Percentiles rank a stretch among this genome's conserved stretches.
Conservation (phyloP, 768 basidiomycete species). For the Pholiota microspora region DNA sequence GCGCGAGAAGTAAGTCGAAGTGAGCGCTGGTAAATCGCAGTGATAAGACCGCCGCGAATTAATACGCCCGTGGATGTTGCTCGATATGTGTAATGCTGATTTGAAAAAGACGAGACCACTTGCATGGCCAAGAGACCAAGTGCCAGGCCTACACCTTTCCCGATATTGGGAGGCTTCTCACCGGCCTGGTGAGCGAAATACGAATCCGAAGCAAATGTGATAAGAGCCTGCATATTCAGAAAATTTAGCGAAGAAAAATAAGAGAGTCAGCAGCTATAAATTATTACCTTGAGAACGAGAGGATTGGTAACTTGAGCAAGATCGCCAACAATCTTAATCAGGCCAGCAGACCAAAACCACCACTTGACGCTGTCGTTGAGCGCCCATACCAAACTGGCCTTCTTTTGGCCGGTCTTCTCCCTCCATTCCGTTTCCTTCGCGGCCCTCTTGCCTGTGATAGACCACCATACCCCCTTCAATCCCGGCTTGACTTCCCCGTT, state of each 20-base stretch:
- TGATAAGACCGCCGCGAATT: conserved; percentile 82
- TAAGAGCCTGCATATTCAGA: conserved; percentile 46
- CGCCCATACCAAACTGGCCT: conserved; percentile 62
- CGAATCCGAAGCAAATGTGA: conserved; percentile 63
- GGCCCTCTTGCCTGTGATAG: conserved; percentile 47
- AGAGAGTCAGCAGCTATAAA: neutral
- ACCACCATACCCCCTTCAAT: conserved; percentile 57
- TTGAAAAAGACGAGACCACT: conserved; percentile 57
- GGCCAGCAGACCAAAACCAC: conserved; percentile 75
- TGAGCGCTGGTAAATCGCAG: conserved; percentile 79
- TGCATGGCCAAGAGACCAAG: conserved; percentile 70
- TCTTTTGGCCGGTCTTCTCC: conserved; percentile 57
- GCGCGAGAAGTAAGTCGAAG: conserved; percentile 74
- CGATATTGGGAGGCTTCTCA: conserved; percentile 34
- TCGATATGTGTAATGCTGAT: conserved; percentile 83
- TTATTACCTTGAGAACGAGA: neutral
- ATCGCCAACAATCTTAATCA: conserved; percentile 61
- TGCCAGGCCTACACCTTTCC: conserved; percentile 68
- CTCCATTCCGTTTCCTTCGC: conserved; percentile 65
- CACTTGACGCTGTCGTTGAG: conserved; percentile 77
- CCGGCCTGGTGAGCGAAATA: conserved; percentile 44
- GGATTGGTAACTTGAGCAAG: conserved; percentile 64
- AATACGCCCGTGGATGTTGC: conserved; percentile 72
- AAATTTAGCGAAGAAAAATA: neutral
- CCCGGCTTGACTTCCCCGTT: conserved; percentile 62